Conservation (phyloP, 2,329 filamentous ascomycete genomes). For the Talaromyces sp. region DNA sequence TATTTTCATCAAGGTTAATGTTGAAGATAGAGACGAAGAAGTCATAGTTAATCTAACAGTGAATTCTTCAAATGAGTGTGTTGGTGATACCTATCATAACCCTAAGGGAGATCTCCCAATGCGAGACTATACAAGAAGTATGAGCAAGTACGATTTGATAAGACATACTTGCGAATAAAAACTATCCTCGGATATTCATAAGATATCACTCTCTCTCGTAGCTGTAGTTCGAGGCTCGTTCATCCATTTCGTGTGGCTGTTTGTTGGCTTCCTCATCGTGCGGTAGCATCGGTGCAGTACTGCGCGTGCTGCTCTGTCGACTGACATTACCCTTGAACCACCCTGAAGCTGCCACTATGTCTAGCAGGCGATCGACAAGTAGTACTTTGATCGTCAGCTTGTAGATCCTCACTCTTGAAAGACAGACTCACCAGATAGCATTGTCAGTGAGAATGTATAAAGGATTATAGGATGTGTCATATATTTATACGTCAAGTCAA, state of each 20-base stretch:
- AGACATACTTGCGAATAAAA: not conserved
- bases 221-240: not conserved
- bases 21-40: not conserved
- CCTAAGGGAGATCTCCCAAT: not conserved
- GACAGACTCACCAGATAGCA: slow-evolving; percentile 29
- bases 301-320: slow-evolving; percentile 18
- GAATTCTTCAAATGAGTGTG: not conserved
- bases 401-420: not conserved
- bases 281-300: slow-evolving; percentile 10
- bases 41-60: not conserved
- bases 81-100: not conserved
- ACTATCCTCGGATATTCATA: not conserved
- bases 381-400: slow-evolving; percentile 24
- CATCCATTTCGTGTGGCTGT: not conserved
- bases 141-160: not conserved
- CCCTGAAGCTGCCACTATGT: slow-evolving; percentile 22
- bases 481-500: slow-evolving; percentile 35
- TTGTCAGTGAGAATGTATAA: slow-evolving; percentile 32
- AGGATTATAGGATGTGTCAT: slow-evolving; percentile 41
- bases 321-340: slow-evolving; percentile 24
- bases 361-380: slow-evolving; percentile 35
- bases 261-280: slow-evolving; percentile 5
- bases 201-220: not conserved
- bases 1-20: not conserved
- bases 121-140: not conserved